Conservation (phyloP, 352 stramenopile species). For the Phytopythium vexans region DNA sequence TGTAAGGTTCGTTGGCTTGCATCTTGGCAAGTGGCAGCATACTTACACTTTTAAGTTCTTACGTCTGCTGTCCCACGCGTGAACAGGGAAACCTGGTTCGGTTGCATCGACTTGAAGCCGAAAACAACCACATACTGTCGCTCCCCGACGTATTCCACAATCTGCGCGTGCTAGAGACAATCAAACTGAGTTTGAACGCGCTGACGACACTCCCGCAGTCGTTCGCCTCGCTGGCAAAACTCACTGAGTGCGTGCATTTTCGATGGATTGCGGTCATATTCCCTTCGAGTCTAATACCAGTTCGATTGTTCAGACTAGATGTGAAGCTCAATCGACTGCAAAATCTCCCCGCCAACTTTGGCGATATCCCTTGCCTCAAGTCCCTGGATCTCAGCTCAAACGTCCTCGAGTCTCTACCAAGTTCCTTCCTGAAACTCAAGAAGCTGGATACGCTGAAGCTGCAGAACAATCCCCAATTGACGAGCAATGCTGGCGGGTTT, state of each 20-base stretch:
- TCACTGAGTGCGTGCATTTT: slow-evolving; percentile 44
- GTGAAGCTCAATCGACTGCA: slow-evolving; percentile 71
- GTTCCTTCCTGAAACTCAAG: slow-evolving; percentile 41
- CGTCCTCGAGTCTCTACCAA: slow-evolving; percentile 38
- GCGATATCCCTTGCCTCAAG: slow-evolving; percentile 34
- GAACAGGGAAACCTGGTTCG: slow-evolving; percentile 50
- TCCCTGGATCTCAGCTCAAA: slow-evolving; percentile 65
- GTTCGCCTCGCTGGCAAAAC: slow-evolving; percentile 40
- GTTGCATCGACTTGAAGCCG: slow-evolving; percentile 54
- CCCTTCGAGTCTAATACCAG: neutral
- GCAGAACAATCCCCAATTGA: slow-evolving; percentile 43
- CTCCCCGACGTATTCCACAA: slow-evolving; percentile 56
- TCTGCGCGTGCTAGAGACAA: slow-evolving; percentile 36
- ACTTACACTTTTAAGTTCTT: slow-evolving; percentile 5
- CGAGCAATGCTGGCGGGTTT: slow-evolving; percentile 22
- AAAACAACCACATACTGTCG: slow-evolving; percentile 64
- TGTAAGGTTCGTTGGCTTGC: slow-evolving; percentile 21
- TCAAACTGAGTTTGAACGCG: slow-evolving; percentile 60
- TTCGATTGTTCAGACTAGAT: slow-evolving; percentile 37
- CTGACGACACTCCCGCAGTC: slow-evolving; percentile 45
- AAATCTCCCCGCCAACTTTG: slow-evolving; percentile 38
- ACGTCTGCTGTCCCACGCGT: neutral
- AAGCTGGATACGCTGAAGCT: slow-evolving; percentile 46
- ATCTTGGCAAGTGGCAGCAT: neutral
- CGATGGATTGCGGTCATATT: neutral